Evolutionary conservation across 805 yeast genomes (phyloP).

Genomic region (Suhomyces sp.): DNA sequence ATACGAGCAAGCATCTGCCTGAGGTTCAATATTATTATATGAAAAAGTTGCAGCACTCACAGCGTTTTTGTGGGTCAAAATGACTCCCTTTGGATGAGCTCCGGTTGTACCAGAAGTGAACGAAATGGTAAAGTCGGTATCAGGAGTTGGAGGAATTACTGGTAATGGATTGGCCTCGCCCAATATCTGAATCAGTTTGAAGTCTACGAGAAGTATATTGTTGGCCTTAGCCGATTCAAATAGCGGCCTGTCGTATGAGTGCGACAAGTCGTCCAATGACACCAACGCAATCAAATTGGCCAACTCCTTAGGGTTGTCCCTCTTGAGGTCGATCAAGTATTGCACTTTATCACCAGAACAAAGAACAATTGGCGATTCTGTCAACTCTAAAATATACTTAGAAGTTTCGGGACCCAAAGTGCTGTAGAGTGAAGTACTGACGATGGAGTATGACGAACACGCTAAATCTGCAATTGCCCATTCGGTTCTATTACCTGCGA

Average conservation of each 20-base stretch:
- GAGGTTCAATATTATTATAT: conserved; percentile 2
- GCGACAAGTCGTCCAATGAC: conserved; percentile 30
- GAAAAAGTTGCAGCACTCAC: conserved; percentile 15
- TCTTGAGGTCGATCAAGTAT: conserved; percentile 27
- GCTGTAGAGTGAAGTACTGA: conserved; percentile 24
- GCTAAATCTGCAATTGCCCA: conserved; percentile 74
- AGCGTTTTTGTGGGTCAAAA: conserved; percentile 33
- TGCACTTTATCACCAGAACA: conserved; percentile 33
- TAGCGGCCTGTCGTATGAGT: conserved; percentile 10
- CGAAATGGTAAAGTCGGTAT: conserved; percentile 38
- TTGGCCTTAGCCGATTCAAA: conserved; percentile 14
- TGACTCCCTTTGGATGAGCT: conserved; percentile 71
- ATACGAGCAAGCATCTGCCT: conserved; percentile 7
- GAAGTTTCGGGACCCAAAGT: conserved; percentile 54
- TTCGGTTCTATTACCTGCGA: conserved; percentile 58
- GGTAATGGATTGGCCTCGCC: conserved; percentile 37
- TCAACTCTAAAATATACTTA: conserved; percentile 56
- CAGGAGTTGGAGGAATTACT: conserved; percentile 28
- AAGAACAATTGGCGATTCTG: conserved; percentile 53
- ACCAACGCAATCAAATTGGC: conserved; percentile 30
- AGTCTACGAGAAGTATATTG: conserved; percentile 22
- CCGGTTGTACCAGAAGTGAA: conserved; percentile 69
- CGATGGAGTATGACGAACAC: conserved; percentile 46
- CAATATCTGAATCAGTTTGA: conserved; percentile 23
- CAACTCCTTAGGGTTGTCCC: conserved; percentile 20